These are phyloP conservation scores for Pelargonium cotyledonis DNA, from an alignment of 441 rosid species.

Conservation along the genomic window DNA sequence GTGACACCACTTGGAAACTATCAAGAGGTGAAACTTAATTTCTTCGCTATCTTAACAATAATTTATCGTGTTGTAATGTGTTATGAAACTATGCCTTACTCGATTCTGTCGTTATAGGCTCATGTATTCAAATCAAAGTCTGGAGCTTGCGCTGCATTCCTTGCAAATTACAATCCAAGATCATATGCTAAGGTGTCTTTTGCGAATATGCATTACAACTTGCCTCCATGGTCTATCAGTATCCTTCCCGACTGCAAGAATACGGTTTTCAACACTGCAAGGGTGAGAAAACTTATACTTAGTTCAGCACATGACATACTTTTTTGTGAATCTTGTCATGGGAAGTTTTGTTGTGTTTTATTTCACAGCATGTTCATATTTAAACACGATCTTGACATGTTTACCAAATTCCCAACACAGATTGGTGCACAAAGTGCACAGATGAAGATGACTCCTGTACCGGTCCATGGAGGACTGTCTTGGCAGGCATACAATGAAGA, in stretches of 20 bases:
- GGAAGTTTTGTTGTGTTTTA: too few species aligned
- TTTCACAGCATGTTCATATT: not conserved
- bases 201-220: constrained; percentile 64
- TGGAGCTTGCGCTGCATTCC: constrained; percentile 93
- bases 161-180: constrained; percentile 64
- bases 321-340: too few species aligned
- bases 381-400: constrained; percentile 8
- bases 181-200: constrained; percentile 68
- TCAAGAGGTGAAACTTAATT: constrained; percentile 53
- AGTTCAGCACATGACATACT: too few species aligned
- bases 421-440: constrained; percentile 76
- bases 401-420: constrained; percentile 30
- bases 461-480: constrained; percentile 67
- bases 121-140: constrained; percentile 65
- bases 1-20: constrained; percentile 71
- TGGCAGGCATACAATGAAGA: constrained; percentile 90
- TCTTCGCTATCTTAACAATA: not conserved
- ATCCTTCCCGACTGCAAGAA: constrained; percentile 98
- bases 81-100: constrained; percentile 3
- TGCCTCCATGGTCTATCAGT: constrained; percentile 99
- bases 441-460: constrained; percentile 83
- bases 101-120: constrained; percentile 49
- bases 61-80: too few species aligned
- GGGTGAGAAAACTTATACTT: constrained; percentile 40
- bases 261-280: constrained; percentile 91